Evolutionary conservation across 495 filamentous ascomycete species (phyloP).

Genomic region (Aspergillus asperescens): DNA sequence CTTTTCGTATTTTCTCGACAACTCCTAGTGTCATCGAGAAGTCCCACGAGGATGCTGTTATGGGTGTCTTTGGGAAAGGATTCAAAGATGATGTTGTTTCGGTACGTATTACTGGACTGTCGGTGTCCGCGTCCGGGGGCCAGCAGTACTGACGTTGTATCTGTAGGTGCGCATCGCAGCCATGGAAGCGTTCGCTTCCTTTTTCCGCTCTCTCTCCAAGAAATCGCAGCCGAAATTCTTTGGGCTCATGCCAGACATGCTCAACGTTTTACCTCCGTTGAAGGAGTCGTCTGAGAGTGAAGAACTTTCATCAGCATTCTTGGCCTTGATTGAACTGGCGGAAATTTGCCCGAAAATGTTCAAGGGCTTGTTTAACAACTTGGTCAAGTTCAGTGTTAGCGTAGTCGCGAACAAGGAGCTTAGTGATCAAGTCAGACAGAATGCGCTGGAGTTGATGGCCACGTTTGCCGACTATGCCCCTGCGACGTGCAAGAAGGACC

Average conservation of each 20-base stretch:
- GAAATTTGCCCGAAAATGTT: conserved; percentile 95
- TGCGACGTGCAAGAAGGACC: conserved; percentile 88
- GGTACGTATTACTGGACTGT: conserved; percentile 43
- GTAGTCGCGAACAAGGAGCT: conserved; percentile 96
- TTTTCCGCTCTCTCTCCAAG: conserved; percentile 85
- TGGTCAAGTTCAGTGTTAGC: conserved; percentile 86
- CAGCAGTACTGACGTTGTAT: neutral
- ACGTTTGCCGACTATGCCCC: conserved; percentile 96
- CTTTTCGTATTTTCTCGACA: conserved; percentile 90
- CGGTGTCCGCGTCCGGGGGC: neutral
- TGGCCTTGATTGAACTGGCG: conserved; percentile 88
- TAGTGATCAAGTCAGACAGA: conserved; percentile 82
- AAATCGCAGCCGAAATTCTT: conserved; percentile 85
- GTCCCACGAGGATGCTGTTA: conserved; percentile 82
- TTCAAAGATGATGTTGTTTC: conserved; percentile 82
- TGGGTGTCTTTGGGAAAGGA: conserved; percentile 78
- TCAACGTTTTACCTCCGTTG: conserved; percentile 89
- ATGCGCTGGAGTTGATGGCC: conserved; percentile 92
- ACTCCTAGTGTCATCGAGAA: conserved; percentile 96
- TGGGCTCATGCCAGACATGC: conserved; percentile 73
- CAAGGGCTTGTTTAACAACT: conserved; percentile 78
- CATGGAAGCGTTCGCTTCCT: conserved; percentile 93
- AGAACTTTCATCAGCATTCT: conserved; percentile 78
- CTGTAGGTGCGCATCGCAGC: conserved; percentile 76
- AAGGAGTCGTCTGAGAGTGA: conserved; percentile 87